Conservation (phyloP, 2,329 filamentous ascomycete genomes). For the Fusarium proliferatum region DNA sequence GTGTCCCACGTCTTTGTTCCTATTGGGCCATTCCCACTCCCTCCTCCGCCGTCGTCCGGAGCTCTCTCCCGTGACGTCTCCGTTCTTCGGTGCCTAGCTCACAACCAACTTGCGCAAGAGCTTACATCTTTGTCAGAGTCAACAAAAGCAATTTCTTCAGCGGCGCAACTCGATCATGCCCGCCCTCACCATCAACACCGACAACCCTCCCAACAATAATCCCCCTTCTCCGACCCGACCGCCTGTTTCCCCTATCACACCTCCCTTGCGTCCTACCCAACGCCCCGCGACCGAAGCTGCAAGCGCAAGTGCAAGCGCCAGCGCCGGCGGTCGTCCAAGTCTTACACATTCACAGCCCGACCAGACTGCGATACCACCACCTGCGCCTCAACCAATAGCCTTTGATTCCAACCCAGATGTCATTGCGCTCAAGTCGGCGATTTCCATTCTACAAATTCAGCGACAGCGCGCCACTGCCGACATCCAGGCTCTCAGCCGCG, state of each 20-base stretch:
- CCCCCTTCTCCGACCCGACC: constrained; percentile 60
- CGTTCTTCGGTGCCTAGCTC: constrained; percentile 28
- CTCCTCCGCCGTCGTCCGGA: constrained; percentile 2
- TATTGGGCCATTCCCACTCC: constrained; percentile 9
- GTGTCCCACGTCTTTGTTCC: background rate
- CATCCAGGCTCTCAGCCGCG: constrained; percentile 74
- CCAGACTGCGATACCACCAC: constrained; percentile 57
- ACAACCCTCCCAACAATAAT: constrained; percentile 45
- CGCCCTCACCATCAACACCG: constrained; percentile 48
- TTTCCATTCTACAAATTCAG: constrained; percentile 89
- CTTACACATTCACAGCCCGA: constrained; percentile 60
- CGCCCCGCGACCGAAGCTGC: constrained; percentile 39
- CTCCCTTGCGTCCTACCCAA: constrained; percentile 56
- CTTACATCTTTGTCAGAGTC: constrained; percentile 4
- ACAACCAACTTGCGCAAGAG: constrained; percentile 2
- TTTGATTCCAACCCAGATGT: constrained; percentile 82
- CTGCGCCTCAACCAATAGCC: constrained; percentile 64
- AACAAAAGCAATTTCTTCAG: constrained; percentile 8
- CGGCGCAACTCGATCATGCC: constrained; percentile 43
- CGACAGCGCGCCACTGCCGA: constrained; percentile 81
- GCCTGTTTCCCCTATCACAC: constrained; percentile 66
- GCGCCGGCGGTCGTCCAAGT: constrained; percentile 47
- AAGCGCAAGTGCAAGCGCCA: constrained; percentile 35
- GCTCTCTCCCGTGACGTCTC: constrained; percentile 15
- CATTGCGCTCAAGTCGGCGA: constrained; percentile 85